Evolutionary conservation across 805 yeast species (phyloP).

Genomic region (Tetrapisispora pingtungensis): DNA sequence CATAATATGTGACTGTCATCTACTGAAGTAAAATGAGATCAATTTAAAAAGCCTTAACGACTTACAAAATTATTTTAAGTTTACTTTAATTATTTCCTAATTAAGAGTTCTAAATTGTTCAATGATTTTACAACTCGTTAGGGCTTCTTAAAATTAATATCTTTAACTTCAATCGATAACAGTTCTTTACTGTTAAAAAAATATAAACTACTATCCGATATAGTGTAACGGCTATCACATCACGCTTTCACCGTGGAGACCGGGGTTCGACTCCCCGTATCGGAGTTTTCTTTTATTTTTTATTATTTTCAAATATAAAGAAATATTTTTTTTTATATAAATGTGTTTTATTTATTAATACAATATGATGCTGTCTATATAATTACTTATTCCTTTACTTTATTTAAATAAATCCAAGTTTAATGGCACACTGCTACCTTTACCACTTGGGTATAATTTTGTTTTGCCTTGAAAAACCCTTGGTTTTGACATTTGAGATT

Average conservation of each 20-base stretch:
- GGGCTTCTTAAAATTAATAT: too few relatives aligned
- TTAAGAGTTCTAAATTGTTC: too few relatives aligned
- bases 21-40: too few relatives aligned
- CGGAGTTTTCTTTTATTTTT: slow-evolving; percentile 1
- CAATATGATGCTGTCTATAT: not conserved
- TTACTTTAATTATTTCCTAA: too few relatives aligned
- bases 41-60: too few relatives aligned
- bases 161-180: too few relatives aligned
- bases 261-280: slow-evolving; percentile 7
- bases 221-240: slow-evolving; percentile 7
- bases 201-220: not conserved
- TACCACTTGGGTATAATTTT: slow-evolving; percentile 88
- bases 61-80: too few relatives aligned
- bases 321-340: not conserved
- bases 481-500: slow-evolving; percentile 74
- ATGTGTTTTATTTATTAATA: not conserved
- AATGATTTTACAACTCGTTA: too few relatives aligned
- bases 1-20: too few relatives aligned
- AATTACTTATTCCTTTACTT: not conserved
- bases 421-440: slow-evolving; percentile 86
- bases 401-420: slow-evolving; percentile 33
- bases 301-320: not conserved
- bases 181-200: not conserved
- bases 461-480: slow-evolving; percentile 59
- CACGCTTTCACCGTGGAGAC: slow-evolving; percentile 7